Percentiles rank a stretch among this genome's conserved stretches.
Evolutionary conservation across 257 asterid genomes (phyloP).

Genomic region (Galeopsis tetrahit): DNA sequence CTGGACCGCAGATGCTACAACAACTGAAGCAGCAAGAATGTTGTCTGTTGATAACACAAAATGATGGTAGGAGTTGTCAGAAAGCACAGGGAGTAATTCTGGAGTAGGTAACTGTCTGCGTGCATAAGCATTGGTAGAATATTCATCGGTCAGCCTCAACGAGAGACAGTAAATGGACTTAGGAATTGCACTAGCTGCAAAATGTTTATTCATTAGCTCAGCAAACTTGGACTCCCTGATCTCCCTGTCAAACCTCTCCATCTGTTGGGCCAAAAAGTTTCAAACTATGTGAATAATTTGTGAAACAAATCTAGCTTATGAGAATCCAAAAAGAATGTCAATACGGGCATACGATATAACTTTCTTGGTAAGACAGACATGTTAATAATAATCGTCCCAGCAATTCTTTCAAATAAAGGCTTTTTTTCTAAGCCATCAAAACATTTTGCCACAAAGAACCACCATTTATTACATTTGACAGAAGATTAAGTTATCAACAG

Average conservation of each 20-base stretch:
- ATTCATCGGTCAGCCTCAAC: conserved; percentile 88
- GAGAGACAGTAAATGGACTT: conserved; percentile 91
- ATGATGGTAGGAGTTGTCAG: conserved; percentile 83
- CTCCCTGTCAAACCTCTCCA: conserved; percentile 70
- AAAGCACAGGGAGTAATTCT: conserved; percentile 84
- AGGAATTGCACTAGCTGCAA: conserved; percentile 96
- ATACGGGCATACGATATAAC: not conserved
- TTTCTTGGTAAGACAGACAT: conserved; percentile 6
- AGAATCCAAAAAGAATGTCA: not conserved
- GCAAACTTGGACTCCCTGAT: conserved; percentile 80
- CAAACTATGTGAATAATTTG: conserved; percentile 28
- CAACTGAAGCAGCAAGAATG: conserved; percentile 96
- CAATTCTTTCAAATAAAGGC: conserved; percentile 4
- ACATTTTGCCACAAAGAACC: conserved; percentile 24
- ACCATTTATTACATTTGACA: not conserved
- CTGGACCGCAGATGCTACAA: conserved; percentile 82
- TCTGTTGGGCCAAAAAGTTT: conserved; percentile 47
- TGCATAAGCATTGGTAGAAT: conserved; percentile 96
- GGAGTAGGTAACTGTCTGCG: conserved; percentile 96
- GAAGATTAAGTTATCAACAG: conserved; percentile 9
- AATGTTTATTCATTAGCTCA: conserved; percentile 85
- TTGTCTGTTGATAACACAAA: conserved; percentile 93
- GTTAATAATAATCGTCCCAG: not conserved
- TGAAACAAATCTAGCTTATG: conserved; percentile 18
- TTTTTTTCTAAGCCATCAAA: conserved; percentile 16